These are phyloP conservation scores for Silene latifolia DNA, from an alignment of 148 eudicot genomes.

Conservation along the genomic window DNA sequence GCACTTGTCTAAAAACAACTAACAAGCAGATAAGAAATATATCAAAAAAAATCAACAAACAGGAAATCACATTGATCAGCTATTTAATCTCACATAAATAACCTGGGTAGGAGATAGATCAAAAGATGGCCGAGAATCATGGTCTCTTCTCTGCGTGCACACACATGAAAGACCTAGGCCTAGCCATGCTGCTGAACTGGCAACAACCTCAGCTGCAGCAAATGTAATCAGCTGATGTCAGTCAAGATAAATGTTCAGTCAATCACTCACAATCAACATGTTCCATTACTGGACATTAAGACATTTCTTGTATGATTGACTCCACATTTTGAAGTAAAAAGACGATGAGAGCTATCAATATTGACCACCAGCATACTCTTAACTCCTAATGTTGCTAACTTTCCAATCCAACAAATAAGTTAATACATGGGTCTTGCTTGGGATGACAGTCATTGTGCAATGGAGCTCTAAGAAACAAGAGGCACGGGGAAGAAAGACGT, in stretches of 20 bases:
- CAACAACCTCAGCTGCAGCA: constrained; percentile 71
- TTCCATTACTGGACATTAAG: not conserved
- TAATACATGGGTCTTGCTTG: not conserved
- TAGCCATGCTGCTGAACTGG: constrained; percentile 98
- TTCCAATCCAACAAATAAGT: not conserved
- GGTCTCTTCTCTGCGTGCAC: constrained; percentile 90
- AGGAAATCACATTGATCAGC: not conserved
- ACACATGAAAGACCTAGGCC: constrained; percentile 98
- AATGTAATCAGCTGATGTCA: constrained; percentile 15
- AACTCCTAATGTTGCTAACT: not conserved
- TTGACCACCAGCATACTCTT: not conserved
- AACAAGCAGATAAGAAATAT: constrained; percentile 3
- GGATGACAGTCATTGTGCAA: not conserved
- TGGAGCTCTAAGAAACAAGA: too few species aligned
- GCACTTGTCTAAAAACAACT: not conserved
- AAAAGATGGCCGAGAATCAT: constrained; percentile 84
- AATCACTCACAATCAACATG: not conserved
- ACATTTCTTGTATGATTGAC: constrained; percentile 2
- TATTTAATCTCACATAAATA: constrained; percentile 12
- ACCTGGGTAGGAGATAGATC: constrained; percentile 90
- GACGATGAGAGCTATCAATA: not conserved
- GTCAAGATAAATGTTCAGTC: not conserved
- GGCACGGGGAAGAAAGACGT: too few species aligned
- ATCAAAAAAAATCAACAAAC: not conserved
- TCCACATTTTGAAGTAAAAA: not conserved